Conservation (phyloP, 1,139 yeast species). For the Pichia norvegensis region DNA sequence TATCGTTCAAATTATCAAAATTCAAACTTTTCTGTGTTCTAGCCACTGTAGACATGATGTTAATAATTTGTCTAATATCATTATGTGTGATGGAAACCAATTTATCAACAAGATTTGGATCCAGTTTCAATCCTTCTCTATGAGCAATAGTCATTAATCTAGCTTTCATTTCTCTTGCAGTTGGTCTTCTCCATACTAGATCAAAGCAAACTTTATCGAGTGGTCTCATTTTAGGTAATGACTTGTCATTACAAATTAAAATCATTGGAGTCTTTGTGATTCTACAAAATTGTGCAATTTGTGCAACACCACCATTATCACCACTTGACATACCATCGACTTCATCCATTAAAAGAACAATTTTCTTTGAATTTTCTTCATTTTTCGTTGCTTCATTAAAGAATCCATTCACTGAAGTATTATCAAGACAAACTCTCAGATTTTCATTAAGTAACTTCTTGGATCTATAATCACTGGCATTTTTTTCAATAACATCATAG, state of each 20-base stretch:
- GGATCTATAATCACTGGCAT: conserved; percentile 86
- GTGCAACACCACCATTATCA: conserved; percentile 98
- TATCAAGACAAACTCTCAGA: conserved; percentile 65
- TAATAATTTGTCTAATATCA: conserved; percentile 92
- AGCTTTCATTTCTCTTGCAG: conserved; percentile 70
- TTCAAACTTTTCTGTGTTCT: conserved; percentile 60
- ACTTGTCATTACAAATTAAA: conserved; percentile 86
- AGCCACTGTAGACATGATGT: conserved; percentile 76
- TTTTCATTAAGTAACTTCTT: conserved; percentile 63
- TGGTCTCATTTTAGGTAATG: conserved; percentile 92
- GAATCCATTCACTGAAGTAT: conserved; percentile 77
- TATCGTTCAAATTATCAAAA: conserved; percentile 42
- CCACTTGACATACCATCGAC: conserved; percentile 99
- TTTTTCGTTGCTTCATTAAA: conserved; percentile 38
- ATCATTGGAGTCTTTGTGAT: conserved; percentile 86
- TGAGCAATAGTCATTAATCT: conserved; percentile 87
- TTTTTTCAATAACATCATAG: conserved; percentile 65
- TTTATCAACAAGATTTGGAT: conserved; percentile 74
- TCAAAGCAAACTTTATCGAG: conserved; percentile 83
- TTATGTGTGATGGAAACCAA: conserved; percentile 79
- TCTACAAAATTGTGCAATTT: conserved; percentile 79
- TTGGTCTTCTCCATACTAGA: conserved; percentile 82
- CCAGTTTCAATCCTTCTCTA: conserved; percentile 73
- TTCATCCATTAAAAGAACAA: conserved; percentile 94
- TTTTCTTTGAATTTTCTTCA: conserved; percentile 32